These are phyloP conservation scores for Pyrenophora tritici-repentis DNA, from an alignment of 2,329 filamentous ascomycete genomes.

Conservation along the genomic window DNA sequence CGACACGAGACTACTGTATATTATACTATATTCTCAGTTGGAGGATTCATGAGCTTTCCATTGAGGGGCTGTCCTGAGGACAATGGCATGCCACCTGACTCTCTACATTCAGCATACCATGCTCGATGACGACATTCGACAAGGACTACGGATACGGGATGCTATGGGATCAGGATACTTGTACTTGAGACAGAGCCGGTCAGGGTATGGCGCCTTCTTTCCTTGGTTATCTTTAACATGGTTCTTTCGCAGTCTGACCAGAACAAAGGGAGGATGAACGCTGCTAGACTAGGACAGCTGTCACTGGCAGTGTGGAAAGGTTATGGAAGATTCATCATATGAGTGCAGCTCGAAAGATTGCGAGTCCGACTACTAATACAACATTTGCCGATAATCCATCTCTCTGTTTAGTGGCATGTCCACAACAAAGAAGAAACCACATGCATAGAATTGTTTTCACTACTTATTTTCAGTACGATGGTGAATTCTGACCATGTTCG, in stretches of 20 bases:
- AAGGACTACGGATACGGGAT: too few relatives aligned
- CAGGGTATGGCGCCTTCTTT: slow-evolving; percentile 11
- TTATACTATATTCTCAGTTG: not conserved
- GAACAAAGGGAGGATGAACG: slow-evolving; percentile 1
- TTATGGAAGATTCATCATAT: too few relatives aligned
- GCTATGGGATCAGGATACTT: not conserved
- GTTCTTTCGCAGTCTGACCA: slow-evolving; percentile 8
- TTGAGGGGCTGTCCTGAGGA: not conserved
- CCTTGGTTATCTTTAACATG: not conserved
- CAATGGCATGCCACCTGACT: not conserved
- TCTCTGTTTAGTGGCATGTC: too few relatives aligned
- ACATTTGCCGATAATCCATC: too few relatives aligned
- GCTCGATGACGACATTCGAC: too few relatives aligned
- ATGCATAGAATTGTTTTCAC: too few relatives aligned
- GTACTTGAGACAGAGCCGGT: not conserved
- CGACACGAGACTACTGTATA: not conserved
- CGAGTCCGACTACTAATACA: too few relatives aligned
- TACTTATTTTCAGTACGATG: too few relatives aligned
- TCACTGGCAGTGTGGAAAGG: too few relatives aligned
- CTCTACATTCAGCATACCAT: not conserved
- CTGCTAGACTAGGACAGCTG: not conserved
- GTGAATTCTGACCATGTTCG: not conserved
- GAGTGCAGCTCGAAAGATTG: too few relatives aligned
- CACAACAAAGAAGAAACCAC: too few relatives aligned
- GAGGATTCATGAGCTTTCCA: not conserved